These are phyloP conservation scores for Eragrostis curvula DNA, from an alignment of 176 grass and related monocot species.

Conservation along the genomic window DNA sequence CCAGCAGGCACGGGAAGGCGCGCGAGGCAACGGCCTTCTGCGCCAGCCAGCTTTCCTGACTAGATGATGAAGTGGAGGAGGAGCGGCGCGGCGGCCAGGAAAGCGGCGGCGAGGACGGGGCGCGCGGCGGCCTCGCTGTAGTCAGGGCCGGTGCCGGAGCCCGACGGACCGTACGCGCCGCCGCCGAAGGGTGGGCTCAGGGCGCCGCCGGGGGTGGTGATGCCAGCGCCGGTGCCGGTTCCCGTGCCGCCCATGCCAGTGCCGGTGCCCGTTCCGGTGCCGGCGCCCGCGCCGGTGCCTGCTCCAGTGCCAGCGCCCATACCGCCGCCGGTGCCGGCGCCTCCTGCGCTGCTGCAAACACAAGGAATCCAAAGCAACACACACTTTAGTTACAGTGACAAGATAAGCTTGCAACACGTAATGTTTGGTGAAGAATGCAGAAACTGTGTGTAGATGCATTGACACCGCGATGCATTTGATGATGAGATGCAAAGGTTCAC, in stretches of 20 bases:
- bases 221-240: background rate
- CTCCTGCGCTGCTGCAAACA: conserved; percentile 6
- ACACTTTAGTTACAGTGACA: background rate
- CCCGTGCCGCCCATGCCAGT: background rate
- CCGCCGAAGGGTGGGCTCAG: conserved; percentile 52
- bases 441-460: background rate
- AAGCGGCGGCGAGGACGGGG: background rate
- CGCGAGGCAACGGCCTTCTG: background rate
- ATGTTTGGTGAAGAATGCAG: background rate
- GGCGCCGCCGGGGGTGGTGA: conserved; percentile 17
- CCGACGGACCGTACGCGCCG: conserved; percentile 50
- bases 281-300: background rate
- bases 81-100: conserved; percentile 3
- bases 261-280: background rate
- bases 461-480: background rate
- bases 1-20: background rate
- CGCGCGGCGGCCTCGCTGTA: conserved; percentile 33
- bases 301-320: background rate
- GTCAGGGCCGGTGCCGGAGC: conserved; percentile 33
- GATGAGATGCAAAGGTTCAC: background rate
- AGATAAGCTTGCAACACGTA: too few relatives aligned
- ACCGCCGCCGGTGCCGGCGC: background rate
- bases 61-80: background rate
- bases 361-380: background rate
- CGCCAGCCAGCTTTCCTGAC: too few relatives aligned